Base-by-base conservation (phyloP, 2,329 filamentous ascomycete species). In the Ophiostoma tasmaniense region DNA sequence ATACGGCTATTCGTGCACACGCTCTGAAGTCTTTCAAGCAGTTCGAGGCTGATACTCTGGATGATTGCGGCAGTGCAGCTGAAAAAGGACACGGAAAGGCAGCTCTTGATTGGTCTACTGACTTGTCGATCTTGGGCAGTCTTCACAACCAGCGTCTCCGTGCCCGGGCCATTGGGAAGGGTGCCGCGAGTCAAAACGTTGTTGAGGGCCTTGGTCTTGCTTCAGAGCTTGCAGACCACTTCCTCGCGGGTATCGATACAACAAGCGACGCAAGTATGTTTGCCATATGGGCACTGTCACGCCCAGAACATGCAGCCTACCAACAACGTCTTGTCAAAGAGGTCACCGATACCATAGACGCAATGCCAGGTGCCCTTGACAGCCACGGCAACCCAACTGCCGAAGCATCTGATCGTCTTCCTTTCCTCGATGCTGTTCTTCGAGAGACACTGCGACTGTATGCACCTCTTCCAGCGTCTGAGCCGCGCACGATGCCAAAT, bases 181-280 rank as follows among this genome's bases (percentile, higher is more conserved):
- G 50, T 25, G 75, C 25, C 69, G 73, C 6, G 72, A 74, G 2
- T 77, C 74, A 39, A 68, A 72, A 2, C 68, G 68, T 10, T 72
- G 74, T 69, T 3, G 75, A 77, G 11, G 79, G 80, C 39, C 72
- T 83, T 7, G 81, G 84, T 25, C 81, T 83, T 52, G 84, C 84
- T 0, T 83, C 82, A 0, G 84, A 86, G 74, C 80, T 78, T 14
- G 83, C 83, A 0, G 84, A 86, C 68, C 84, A 86, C 70, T 77
- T 85, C 14, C 76, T 83, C 0, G 84, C 83, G 0, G 83, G 83
- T 0, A 83, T 85, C 11, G 81, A 85, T 69, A 85, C 83, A 2
- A 72, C 71, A 3, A 70, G 81, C 30, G 82, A 85, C 66, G 82
- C 82, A 0, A 70, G 84, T 1, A 83, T 83, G 79, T 85, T 83